A percentile compares a stretch with the other conserved stretches of the same genome.
Evolutionary conservation across 225 moss, liverwort and hornwort species (phyloP).

Genomic region (Rhytidiadelphus loreus): DNA sequence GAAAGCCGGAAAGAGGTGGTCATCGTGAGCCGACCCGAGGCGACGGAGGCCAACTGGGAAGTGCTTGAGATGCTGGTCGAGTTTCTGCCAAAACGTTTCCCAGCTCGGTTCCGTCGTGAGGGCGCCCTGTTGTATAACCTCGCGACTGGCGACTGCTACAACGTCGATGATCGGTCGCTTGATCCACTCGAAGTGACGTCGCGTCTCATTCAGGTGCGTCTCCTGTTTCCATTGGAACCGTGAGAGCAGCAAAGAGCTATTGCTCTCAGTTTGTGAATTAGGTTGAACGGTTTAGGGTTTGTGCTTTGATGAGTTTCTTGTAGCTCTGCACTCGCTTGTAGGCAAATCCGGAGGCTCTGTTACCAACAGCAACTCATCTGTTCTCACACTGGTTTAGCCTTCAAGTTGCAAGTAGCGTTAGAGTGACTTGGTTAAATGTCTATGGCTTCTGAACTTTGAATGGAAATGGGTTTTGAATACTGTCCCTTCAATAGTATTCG

Average conservation of each 20-base stretch:
- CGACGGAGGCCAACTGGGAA: slow-evolving; percentile 61
- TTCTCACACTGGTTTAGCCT: background rate
- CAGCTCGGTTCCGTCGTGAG: slow-evolving; percentile 26
- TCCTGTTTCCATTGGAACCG: background rate
- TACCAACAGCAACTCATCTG: background rate
- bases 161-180: slow-evolving; percentile 32
- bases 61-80: slow-evolving; percentile 49
- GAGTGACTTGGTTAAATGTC: background rate
- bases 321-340: background rate
- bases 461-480: background rate
- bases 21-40: slow-evolving; percentile 44
- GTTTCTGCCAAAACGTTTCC: slow-evolving; percentile 47
- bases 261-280: background rate
- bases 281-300: background rate
- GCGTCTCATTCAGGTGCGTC: slow-evolving; percentile 47
- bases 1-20: slow-evolving; percentile 41
- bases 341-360: background rate
- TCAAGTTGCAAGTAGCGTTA: background rate
- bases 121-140: slow-evolving; percentile 21
- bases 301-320: background rate
- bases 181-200: slow-evolving; percentile 51
- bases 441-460: background rate
- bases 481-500: background rate
- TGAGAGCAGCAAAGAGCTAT: background rate
- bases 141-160: slow-evolving; percentile 24